Evolutionary conservation across 108 stramenopile genomes (phyloP).

Genomic region (Skeletonema grethae): DNA sequence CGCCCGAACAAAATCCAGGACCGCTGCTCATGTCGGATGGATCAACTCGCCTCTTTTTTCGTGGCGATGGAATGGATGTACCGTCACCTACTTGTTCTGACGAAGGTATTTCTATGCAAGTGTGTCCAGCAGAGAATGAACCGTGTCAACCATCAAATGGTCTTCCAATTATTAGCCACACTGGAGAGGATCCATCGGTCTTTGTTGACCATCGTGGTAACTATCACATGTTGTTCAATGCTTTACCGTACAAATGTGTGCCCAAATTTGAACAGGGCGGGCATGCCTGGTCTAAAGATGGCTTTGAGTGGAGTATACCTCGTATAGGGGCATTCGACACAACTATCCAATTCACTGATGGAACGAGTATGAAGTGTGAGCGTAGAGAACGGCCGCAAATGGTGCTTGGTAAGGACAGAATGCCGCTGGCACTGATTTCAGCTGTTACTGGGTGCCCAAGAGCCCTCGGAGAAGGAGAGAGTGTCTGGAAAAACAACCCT

Average conservation of each 20-base stretch:
- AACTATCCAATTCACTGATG: conserved; percentile 30
- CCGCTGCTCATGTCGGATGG: conserved; percentile 28
- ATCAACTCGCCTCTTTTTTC: conserved; percentile 34
- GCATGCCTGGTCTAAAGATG: conserved; percentile 44
- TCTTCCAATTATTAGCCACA: conserved; percentile 29
- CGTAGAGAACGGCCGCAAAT: conserved; percentile 41
- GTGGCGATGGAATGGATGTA: conserved; percentile 34
- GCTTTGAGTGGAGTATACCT: conserved; percentile 27
- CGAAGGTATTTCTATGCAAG: conserved; percentile 30
- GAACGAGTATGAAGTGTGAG: conserved; percentile 35
- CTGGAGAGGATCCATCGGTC: conserved; percentile 44
- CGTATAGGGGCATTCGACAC: conserved; percentile 43
- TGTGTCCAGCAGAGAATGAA: conserved; percentile 19
- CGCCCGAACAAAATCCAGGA: conserved; percentile 42
- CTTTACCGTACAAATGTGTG: conserved; percentile 36
- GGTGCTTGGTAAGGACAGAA: conserved; percentile 26
- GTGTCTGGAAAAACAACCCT: not conserved
- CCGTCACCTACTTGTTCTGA: conserved; percentile 33
- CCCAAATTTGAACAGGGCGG: conserved; percentile 45
- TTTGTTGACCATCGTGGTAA: conserved; percentile 44
- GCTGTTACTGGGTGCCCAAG: conserved; percentile 37
- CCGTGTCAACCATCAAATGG: conserved; percentile 15
- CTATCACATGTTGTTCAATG: conserved; percentile 47
- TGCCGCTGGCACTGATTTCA: conserved; percentile 29
- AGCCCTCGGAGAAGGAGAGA: conserved; percentile 13